Percentiles rank a stretch among this genome's conserved stretches.
These are phyloP conservation scores for Termitomyces sp. DNA, from an alignment of 768 basidiomycete species.

Conservation along the genomic window DNA sequence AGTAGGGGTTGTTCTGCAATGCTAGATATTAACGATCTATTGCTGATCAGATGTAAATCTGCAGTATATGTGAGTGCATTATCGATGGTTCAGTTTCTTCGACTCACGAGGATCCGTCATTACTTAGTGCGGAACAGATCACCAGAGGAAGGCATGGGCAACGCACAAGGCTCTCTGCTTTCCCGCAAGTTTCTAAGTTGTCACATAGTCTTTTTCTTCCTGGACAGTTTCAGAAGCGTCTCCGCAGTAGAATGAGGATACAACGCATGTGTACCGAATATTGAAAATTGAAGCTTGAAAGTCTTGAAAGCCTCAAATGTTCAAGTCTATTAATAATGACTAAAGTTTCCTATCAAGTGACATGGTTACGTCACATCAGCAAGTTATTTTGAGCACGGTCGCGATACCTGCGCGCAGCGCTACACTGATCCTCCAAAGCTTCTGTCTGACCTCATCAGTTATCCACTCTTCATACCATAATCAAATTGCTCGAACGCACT, in stretches of 20 bases:
- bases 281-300: not conserved
- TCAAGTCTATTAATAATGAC: too few relatives aligned
- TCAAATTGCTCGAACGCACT: not conserved
- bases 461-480: not conserved
- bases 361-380: not conserved
- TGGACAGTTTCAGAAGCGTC: not conserved
- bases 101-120: not conserved
- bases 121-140: slow-evolving; percentile 30
- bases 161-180: slow-evolving; percentile 34
- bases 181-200: slow-evolving; percentile 25
- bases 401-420: too few relatives aligned
- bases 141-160: slow-evolving; percentile 36
- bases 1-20: slow-evolving; percentile 3
- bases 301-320: not conserved
- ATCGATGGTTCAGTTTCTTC: not conserved
- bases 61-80: slow-evolving; percentile 37
- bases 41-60: slow-evolving; percentile 35
- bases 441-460: not conserved
- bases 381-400: not conserved
- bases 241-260: not conserved
- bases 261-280: not conserved
- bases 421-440: slow-evolving; percentile 5
- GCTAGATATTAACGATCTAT: slow-evolving; percentile 1
- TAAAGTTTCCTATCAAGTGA: not conserved
- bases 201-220: not conserved